Conservation (phyloP, 2,329 filamentous ascomycete genomes). For the Aureobasidium sp. region DNA sequence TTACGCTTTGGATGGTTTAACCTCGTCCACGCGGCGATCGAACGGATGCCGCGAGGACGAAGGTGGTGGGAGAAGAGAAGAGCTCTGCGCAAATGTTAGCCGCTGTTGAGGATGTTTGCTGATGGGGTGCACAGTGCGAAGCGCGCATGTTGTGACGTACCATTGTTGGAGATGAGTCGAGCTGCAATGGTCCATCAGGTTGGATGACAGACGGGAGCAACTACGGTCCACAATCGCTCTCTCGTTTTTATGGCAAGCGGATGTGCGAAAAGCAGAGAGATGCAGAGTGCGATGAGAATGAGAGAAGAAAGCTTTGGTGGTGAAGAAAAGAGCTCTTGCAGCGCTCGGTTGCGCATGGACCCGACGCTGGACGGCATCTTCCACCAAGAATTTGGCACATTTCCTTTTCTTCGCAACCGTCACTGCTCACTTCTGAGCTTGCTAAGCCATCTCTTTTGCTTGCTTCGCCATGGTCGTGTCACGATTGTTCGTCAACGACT, state of each 20-base stretch:
- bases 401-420: background rate
- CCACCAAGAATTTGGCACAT: background rate
- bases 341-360: background rate
- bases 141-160: conserved; percentile 5
- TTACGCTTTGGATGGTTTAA: conserved; percentile 78
- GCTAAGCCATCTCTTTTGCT: conserved; percentile 4
- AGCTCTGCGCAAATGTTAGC: conserved; percentile 35
- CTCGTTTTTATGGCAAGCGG: background rate
- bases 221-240: conserved; percentile 1
- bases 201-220: conserved; percentile 7
- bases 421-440: background rate
- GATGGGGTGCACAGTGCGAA: background rate
- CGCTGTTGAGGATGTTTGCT: background rate
- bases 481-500: conserved; percentile 9
- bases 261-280: background rate
- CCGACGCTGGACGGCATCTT: background rate
- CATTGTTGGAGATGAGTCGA: conserved; percentile 12
- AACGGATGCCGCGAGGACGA: conserved; percentile 53
- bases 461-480: conserved; percentile 9
- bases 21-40: conserved; percentile 70
- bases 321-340: conserved; percentile 1
- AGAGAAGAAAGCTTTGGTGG: background rate
- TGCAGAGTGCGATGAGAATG: background rate
- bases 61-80: conserved; percentile 52
- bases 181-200: conserved; percentile 11